These are phyloP conservation scores for Suillus paluster DNA, from an alignment of 768 basidiomycete genomes.

Conservation along the genomic window DNA sequence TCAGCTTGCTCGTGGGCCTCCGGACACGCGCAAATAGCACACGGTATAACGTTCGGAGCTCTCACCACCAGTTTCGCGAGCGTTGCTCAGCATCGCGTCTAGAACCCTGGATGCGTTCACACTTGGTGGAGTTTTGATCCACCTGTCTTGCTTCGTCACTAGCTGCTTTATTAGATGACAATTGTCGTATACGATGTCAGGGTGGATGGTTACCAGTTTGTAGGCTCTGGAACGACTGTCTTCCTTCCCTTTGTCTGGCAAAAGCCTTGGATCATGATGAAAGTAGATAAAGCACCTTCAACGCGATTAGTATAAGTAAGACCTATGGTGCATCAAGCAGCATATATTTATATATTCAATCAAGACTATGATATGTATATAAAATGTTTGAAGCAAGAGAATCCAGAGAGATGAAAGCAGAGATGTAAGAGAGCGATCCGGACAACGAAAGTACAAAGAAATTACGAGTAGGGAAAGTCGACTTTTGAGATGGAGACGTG, in stretches of 20 bases:
- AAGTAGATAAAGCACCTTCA: neutral
- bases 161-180: too few relatives aligned
- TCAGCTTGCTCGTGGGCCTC: too few relatives aligned
- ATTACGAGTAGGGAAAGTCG: slow-evolving; percentile 9
- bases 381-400: slow-evolving; percentile 17
- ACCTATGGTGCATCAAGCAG: slow-evolving; percentile 31
- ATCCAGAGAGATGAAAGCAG: slow-evolving; percentile 11
- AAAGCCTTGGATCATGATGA: slow-evolving; percentile 7
- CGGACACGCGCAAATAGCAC: too few relatives aligned
- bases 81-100: too few relatives aligned
- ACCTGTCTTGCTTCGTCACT: too few relatives aligned
- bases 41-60: too few relatives aligned
- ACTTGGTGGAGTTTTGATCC: too few relatives aligned
- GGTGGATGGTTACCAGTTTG: too few relatives aligned
- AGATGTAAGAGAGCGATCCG: slow-evolving; percentile 16
- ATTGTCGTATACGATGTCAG: too few relatives aligned
- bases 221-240: too few relatives aligned
- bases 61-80: too few relatives aligned
- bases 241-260: slow-evolving; percentile 11
- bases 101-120: too few relatives aligned
- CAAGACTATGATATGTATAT: slow-evolving; percentile 28
- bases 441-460: slow-evolving; percentile 5
- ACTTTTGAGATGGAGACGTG: slow-evolving; percentile 5
- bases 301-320: neutral
- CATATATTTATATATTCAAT: slow-evolving; percentile 24